Evolutionary conservation across 768 basidiomycete species (phyloP).

Genomic region (Polyporus arcularius): DNA sequence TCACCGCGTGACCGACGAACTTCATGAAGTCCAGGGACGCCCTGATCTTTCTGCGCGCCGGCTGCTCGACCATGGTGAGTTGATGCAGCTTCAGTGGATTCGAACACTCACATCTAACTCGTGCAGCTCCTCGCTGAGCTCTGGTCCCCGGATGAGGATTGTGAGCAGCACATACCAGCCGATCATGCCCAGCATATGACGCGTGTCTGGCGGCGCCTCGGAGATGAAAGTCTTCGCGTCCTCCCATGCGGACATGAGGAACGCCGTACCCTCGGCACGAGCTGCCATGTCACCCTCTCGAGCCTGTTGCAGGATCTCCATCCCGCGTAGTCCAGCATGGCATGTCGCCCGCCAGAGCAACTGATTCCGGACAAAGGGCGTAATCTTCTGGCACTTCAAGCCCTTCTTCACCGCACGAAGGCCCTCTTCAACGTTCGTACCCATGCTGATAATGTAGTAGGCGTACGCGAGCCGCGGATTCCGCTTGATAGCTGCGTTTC

Average conservation of each 20-base stretch:
- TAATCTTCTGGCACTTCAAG: slow-evolving; percentile 52
- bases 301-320: slow-evolving; percentile 47
- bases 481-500: slow-evolving; percentile 49
- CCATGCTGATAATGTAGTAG: slow-evolving; percentile 60
- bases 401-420: slow-evolving; percentile 68
- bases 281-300: slow-evolving; percentile 36
- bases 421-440: slow-evolving; percentile 48
- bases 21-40: slow-evolving; percentile 53
- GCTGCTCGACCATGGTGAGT: slow-evolving; percentile 20
- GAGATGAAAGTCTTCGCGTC: slow-evolving; percentile 57
- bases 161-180: slow-evolving; percentile 61
- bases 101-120: slow-evolving; percentile 49
- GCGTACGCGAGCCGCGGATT: slow-evolving; percentile 64
- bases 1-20: slow-evolving; percentile 46
- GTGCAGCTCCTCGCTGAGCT: slow-evolving; percentile 47
- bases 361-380: slow-evolving; percentile 57
- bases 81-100: not conserved
- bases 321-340: slow-evolving; percentile 58
- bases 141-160: slow-evolving; percentile 51
- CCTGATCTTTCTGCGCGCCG: slow-evolving; percentile 43
- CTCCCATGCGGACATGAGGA: slow-evolving; percentile 59
- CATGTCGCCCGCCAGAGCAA: slow-evolving; percentile 63
- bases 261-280: slow-evolving; percentile 58
- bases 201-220: slow-evolving; percentile 61
- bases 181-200: slow-evolving; percentile 57